A percentile compares a stretch with the other conserved stretches of the same genome.
Evolutionary conservation across 2,329 filamentous ascomycete genomes (phyloP).

Genomic region (Xylariaceae sp.): DNA sequence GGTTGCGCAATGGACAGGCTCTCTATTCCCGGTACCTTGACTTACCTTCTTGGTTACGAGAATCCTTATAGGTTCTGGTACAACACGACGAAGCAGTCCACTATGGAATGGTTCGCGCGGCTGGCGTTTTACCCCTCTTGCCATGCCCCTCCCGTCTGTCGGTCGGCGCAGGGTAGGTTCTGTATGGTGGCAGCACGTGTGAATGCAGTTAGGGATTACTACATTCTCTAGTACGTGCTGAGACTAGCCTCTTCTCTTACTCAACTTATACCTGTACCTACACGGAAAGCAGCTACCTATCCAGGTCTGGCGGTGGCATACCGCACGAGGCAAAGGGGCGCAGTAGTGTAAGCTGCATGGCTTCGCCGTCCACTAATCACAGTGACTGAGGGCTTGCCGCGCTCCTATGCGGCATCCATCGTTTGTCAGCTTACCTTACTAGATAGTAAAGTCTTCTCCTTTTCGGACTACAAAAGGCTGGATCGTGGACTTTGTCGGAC

Average conservation of each 20-base stretch:
- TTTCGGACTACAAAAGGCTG: neutral
- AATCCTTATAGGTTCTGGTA: neutral
- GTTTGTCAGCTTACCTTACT: slow-evolving; percentile 10
- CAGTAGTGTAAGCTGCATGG: too few relatives aligned
- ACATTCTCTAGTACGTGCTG: too few relatives aligned
- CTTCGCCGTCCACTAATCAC: slow-evolving; percentile 3
- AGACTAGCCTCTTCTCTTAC: too few relatives aligned
- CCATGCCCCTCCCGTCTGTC: slow-evolving; percentile 5
- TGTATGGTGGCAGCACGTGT: too few relatives aligned
- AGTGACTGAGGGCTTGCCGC: neutral
- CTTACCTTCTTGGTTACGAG: too few relatives aligned
- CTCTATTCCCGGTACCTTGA: too few relatives aligned
- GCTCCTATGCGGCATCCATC: too few relatives aligned
- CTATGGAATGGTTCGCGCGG: slow-evolving; percentile 1
- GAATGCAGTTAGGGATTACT: too few relatives aligned
- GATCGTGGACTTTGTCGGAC: neutral
- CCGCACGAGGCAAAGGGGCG: too few relatives aligned
- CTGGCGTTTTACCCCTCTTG: slow-evolving; percentile 11
- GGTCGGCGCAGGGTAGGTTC: too few relatives aligned
- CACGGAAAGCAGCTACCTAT: neutral
- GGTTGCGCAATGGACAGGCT: too few relatives aligned
- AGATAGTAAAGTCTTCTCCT: slow-evolving; percentile 2
- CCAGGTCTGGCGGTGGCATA: too few relatives aligned
- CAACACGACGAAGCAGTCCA: slow-evolving; percentile 3
- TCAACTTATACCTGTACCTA: neutral